A percentile compares a stretch with the other conserved stretches of the same genome.
phyloP scores from a whole-genome alignment of 257 asterid species.

The Cinchona pubescens region DNA sequence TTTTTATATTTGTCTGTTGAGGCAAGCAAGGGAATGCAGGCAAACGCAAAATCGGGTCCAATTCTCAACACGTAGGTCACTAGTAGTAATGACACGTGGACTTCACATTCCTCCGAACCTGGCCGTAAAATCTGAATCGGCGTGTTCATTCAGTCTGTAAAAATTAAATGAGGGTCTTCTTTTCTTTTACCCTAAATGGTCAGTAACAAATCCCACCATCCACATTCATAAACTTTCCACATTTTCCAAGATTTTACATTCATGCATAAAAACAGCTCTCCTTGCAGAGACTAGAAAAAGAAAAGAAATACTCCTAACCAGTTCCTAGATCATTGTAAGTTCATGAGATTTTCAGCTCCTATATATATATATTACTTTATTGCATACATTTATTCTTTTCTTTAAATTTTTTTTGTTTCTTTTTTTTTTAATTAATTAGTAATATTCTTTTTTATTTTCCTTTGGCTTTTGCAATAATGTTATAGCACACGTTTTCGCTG shows the following conservation, averaged over 20 bases:
- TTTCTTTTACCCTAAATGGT: slow-evolving; percentile 26
- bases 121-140: slow-evolving; percentile 42
- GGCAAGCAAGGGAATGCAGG: slow-evolving; percentile 15
- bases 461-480: no score
- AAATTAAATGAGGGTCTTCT: neutral
- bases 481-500: no score
- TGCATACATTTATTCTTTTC: no score
- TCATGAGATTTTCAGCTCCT: neutral
- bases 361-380: no score
- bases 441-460: no score
- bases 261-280: slow-evolving; percentile 8
- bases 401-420: no score
- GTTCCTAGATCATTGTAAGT: neutral
- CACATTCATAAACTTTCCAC: slow-evolving; percentile 25
- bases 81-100: slow-evolving; percentile 29
- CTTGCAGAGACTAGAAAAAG: neutral
- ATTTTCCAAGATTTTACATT: slow-evolving; percentile 33
- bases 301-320: neutral
- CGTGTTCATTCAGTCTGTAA: slow-evolving; percentile 26
- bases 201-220: slow-evolving; percentile 36
- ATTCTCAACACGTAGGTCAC: slow-evolving; percentile 7
- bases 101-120: slow-evolving; percentile 39
- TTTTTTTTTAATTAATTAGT: no score
- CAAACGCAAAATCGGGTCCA: slow-evolving; percentile 36
- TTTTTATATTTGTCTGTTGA: neutral